phyloP scores from a whole-genome alignment of 2,329 filamentous ascomycete genomes.

The Myotisia sp. region DNA sequence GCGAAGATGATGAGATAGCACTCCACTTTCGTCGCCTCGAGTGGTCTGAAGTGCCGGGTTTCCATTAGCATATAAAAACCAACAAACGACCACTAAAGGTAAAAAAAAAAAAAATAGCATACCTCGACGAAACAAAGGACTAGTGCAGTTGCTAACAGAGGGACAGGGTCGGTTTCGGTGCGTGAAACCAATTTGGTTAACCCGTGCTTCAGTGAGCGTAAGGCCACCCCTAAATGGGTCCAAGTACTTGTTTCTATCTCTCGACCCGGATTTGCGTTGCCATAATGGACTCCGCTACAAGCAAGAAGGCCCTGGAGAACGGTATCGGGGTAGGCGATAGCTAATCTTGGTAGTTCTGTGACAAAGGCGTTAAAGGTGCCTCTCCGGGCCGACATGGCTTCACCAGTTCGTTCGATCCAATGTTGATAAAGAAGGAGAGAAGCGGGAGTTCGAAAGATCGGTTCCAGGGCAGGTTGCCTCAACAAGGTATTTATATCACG shows the following conservation, averaged over 20 bases:
- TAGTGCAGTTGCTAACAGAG: constrained; percentile 6
- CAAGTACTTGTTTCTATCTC: constrained; percentile 7
- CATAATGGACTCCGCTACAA: constrained; percentile 9
- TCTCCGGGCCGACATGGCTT: constrained; percentile 8
- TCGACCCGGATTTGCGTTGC: constrained; percentile 3
- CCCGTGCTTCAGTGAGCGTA: constrained; percentile 8
- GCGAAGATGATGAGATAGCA: constrained; percentile 9
- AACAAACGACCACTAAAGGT: no score
- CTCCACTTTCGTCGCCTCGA: constrained; percentile 5
- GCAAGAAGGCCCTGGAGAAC: constrained; percentile 7
- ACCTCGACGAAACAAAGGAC: constrained; percentile 10
- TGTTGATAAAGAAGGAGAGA: constrained; percentile 9
- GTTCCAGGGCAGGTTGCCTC: constrained; percentile 5
- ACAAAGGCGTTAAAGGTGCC: constrained; percentile 9
- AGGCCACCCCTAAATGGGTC: constrained; percentile 7
- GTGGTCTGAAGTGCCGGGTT: constrained; percentile 4
- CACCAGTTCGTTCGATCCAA: constrained; percentile 9
- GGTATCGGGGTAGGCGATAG: constrained; percentile 7
- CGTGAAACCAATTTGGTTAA: constrained; percentile 7
- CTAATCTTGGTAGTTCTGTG: constrained; percentile 8
- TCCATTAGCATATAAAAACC: no score
- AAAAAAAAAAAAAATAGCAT: neutral
- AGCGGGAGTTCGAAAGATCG: constrained; percentile 6
- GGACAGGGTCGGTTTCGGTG: constrained; percentile 6
- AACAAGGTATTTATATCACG: constrained; percentile 4